Conservation (phyloP, 805 yeast species). For the Ogataea trehalophila region DNA sequence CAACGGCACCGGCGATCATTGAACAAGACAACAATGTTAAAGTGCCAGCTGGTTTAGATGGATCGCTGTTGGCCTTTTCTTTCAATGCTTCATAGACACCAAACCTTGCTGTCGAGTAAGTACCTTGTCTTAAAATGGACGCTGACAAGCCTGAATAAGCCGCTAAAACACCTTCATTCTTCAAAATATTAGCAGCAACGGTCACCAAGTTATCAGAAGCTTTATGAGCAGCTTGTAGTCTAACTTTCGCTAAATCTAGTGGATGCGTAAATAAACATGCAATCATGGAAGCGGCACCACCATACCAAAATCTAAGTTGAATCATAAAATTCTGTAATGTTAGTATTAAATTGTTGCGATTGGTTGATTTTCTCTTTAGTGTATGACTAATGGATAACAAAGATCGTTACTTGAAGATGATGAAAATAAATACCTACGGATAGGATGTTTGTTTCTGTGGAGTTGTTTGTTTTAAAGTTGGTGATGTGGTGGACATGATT, state of each 20-base stretch:
- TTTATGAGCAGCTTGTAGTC: constrained; percentile 70
- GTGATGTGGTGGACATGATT: too few species aligned
- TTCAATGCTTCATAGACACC: constrained; percentile 81
- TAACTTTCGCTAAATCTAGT: constrained; percentile 78
- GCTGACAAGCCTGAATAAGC: constrained; percentile 83
- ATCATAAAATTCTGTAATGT: too few species aligned
- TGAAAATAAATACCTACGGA: too few species aligned
- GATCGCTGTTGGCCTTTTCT: constrained; percentile 41
- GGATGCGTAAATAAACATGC: constrained; percentile 77
- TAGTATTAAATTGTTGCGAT: too few species aligned
- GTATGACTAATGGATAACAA: too few species aligned
- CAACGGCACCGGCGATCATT: constrained; percentile 80
- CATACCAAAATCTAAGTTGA: constrained; percentile 22
- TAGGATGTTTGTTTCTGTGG: too few species aligned
- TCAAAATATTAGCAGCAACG: constrained; percentile 56
- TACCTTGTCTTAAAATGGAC: constrained; percentile 77
- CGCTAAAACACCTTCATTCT: constrained; percentile 61
- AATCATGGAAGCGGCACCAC: constrained; percentile 57
- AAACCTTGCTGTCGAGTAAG: constrained; percentile 81
- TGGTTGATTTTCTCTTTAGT: too few species aligned
- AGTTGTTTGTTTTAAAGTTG: too few species aligned
- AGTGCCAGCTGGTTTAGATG: constrained; percentile 48
- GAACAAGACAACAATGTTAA: constrained; percentile 65
- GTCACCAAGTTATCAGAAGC: constrained; percentile 61
- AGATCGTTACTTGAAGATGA: too few species aligned